Evolutionary conservation across 306 rosid species (phyloP).

Genomic region (Trifolium repens): DNA sequence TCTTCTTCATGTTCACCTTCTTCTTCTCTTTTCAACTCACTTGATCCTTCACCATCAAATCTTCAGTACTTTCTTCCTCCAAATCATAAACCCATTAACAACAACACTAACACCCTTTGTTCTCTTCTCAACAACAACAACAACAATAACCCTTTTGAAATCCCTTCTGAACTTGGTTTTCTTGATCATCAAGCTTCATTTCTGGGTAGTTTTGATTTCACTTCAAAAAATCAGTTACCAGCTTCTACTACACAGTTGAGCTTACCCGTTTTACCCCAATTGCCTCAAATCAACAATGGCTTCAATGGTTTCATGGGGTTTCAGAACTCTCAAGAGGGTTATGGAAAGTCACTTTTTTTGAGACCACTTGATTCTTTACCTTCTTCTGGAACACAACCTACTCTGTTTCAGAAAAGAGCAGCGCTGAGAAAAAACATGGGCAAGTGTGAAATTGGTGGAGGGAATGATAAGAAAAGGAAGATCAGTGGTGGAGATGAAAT

Average conservation of each 20-base stretch:
- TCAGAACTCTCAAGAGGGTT: constrained; percentile 49
- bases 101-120: constrained; percentile 31
- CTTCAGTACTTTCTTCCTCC: constrained; percentile 63
- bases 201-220: constrained; percentile 47
- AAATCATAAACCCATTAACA: constrained; percentile 48
- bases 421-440: constrained; percentile 67
- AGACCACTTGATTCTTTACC: constrained; percentile 76
- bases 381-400: constrained; percentile 71
- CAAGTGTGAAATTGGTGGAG: constrained; percentile 42
- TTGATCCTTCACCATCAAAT: constrained; percentile 54
- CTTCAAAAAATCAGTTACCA: constrained; percentile 47
- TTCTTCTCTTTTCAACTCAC: constrained; percentile 56
- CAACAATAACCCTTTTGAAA: constrained; percentile 49
- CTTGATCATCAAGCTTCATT: constrained; percentile 55
- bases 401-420: constrained; percentile 87
- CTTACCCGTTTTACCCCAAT: constrained; percentile 41
- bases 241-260: constrained; percentile 29
- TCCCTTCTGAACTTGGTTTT: constrained; percentile 55
- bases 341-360: constrained; percentile 54
- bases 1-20: constrained; percentile 84
- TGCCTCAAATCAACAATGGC: constrained; percentile 35
- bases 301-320: constrained; percentile 50
- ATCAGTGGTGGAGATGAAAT: constrained; percentile 48
- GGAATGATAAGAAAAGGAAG: constrained; percentile 56
- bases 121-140: constrained; percentile 52